Percentiles rank a stretch among this genome's conserved stretches.
phyloP scores from a whole-genome alignment of 1,284 basidiomycete genomes.

The Mycosarcoma maydis region DNA sequence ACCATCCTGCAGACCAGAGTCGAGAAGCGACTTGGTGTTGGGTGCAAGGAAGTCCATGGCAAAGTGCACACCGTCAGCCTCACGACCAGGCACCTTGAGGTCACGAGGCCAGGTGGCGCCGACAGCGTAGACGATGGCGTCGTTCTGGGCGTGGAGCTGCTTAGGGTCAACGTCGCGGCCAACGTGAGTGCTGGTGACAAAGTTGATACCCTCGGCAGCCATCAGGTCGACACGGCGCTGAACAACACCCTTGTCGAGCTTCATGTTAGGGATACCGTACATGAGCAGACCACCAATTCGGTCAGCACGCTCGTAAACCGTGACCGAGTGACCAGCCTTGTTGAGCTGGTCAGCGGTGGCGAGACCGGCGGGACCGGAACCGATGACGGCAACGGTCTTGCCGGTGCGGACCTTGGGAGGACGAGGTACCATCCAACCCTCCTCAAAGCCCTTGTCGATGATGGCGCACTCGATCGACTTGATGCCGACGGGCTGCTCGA shows the following conservation, averaged over 20 bases:
- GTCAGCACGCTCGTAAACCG: slow-evolving; percentile 65
- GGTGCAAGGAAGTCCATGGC: slow-evolving; percentile 64
- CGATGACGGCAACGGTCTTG: slow-evolving; percentile 63
- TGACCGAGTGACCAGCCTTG: slow-evolving; percentile 64
- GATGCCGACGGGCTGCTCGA: slow-evolving; percentile 64
- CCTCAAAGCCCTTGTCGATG: slow-evolving; percentile 65
- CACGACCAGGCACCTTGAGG: slow-evolving; percentile 62
- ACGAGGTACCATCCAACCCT: slow-evolving; percentile 62
- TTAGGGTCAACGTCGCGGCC: slow-evolving; percentile 60
- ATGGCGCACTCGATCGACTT: slow-evolving; percentile 64
- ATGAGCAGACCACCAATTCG: slow-evolving; percentile 62
- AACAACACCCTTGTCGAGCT: slow-evolving; percentile 65
- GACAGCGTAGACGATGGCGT: slow-evolving; percentile 61
- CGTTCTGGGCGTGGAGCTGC: slow-evolving; percentile 60
- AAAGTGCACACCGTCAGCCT: slow-evolving; percentile 65
- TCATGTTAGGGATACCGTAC: slow-evolving; percentile 67
- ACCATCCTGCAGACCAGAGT: slow-evolving; percentile 59
- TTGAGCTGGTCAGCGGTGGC: slow-evolving; percentile 64
- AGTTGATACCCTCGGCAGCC: slow-evolving; percentile 63
- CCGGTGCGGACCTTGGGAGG: slow-evolving; percentile 61
- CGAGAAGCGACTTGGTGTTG: slow-evolving; percentile 61
- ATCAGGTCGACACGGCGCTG: slow-evolving; percentile 63
- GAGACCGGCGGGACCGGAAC: slow-evolving; percentile 63
- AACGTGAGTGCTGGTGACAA: slow-evolving; percentile 54
- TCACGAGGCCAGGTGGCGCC: slow-evolving; percentile 65